Evolutionary conservation across 106 monocot species (phyloP).

Genomic region (Cymbidium sinense): DNA sequence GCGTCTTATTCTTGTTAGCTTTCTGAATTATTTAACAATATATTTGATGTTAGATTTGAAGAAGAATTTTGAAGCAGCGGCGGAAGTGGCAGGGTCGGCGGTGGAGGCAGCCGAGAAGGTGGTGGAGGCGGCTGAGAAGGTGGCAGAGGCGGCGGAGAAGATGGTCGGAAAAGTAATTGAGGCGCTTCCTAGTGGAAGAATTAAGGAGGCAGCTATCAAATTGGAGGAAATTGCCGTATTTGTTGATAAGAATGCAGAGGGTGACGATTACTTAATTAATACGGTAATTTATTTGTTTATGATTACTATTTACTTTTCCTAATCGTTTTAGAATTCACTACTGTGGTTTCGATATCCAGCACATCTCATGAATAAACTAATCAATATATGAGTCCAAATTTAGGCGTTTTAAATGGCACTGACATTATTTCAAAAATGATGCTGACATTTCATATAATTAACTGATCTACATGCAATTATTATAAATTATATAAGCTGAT

Average conservation of each 20-base stretch:
- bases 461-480: too few relatives aligned
- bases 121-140: slow-evolving; percentile 8
- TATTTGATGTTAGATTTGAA: not conserved
- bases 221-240: not conserved
- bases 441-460: not conserved
- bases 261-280: not conserved
- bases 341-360: not conserved
- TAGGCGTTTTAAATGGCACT: too few relatives aligned
- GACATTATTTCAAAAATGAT: too few relatives aligned
- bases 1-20: not conserved
- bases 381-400: not conserved
- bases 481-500: not conserved
- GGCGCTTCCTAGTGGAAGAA: not conserved
- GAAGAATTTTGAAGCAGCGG: not conserved
- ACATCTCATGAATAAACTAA: too few relatives aligned
- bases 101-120: not conserved
- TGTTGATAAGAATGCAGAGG: not conserved
- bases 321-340: not conserved
- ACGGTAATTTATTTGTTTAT: not conserved
- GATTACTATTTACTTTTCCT: not conserved
- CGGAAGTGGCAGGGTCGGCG: not conserved
- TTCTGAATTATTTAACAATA: not conserved
- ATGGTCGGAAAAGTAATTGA: not conserved
- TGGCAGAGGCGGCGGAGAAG: slow-evolving; percentile 2
- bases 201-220: not conserved